A percentile compares a stretch with the other conserved stretches of the same genome.
phyloP scores from a whole-genome alignment of 345 rosid genomes.

The Cardamine occulta region DNA sequence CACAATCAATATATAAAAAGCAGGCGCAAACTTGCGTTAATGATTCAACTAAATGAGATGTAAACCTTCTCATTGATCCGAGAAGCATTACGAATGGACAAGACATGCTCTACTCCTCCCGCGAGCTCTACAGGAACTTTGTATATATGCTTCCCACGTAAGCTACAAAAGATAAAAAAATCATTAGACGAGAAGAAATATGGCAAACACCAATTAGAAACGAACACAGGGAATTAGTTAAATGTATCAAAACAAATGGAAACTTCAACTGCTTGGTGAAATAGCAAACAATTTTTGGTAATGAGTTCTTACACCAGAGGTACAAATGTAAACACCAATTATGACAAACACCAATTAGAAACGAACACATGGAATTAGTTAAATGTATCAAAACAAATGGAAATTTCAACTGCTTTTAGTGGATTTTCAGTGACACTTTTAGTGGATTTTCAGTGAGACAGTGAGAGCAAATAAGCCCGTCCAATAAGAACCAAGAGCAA shows the following conservation, averaged over 20 bases:
- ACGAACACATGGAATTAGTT: slow-evolving; percentile 12
- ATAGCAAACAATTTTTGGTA: slow-evolving; percentile 11
- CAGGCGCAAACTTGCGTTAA: slow-evolving; percentile 28
- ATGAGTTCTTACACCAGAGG: slow-evolving; percentile 7
- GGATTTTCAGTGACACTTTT: slow-evolving; percentile 15
- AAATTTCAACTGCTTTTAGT: slow-evolving; percentile 20
- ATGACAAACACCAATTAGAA: slow-evolving; percentile 24
- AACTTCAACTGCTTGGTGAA: slow-evolving; percentile 16
- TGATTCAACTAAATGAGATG: slow-evolving; percentile 26
- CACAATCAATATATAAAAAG: slow-evolving; percentile 29
- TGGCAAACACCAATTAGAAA: slow-evolving; percentile 22
- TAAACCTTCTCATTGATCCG: slow-evolving; percentile 63
- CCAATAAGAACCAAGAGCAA: slow-evolving; percentile 1
- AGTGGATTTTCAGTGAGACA: slow-evolving; percentile 18
- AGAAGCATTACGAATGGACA: slow-evolving; percentile 74
- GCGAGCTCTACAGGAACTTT: slow-evolving; percentile 71
- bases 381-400: slow-evolving; percentile 23
- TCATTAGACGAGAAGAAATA: slow-evolving; percentile 33
- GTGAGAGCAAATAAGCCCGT: slow-evolving; percentile 13
- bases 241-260: slow-evolving; percentile 24
- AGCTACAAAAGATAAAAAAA: slow-evolving; percentile 45
- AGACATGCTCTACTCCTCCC: slow-evolving; percentile 70
- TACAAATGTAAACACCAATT: neutral
- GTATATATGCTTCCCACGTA: slow-evolving; percentile 81
- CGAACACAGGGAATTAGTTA: slow-evolving; percentile 11